Evolutionary conservation across 257 asterid genomes (phyloP).

Genomic region (Solanum piurae): DNA sequence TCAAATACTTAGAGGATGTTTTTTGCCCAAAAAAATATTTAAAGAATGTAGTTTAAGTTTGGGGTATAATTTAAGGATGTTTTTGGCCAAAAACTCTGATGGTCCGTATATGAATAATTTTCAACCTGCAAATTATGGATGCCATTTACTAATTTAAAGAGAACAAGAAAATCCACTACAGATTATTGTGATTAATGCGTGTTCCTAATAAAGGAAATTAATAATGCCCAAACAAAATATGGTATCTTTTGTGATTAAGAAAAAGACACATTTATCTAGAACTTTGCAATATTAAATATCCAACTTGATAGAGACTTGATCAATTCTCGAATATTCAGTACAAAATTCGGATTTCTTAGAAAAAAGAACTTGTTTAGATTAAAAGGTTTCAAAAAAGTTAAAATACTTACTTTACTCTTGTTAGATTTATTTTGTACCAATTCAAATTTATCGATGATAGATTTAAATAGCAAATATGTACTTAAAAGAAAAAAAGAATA

Average conservation of each 20-base stretch:
- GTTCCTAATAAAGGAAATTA: neutral
- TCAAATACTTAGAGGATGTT: too few relatives aligned
- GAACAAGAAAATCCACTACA: neutral
- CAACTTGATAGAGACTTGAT: neutral
- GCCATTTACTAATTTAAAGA: neutral
- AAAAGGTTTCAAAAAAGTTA: too few relatives aligned
- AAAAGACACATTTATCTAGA: neutral
- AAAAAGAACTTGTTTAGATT: neutral
- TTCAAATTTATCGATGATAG: fast-evolving
- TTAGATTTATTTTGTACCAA: neutral
- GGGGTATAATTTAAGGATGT: too few relatives aligned
- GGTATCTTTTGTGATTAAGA: neutral
- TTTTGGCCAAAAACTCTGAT: too few relatives aligned
- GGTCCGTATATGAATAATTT: neutral
- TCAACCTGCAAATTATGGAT: neutral
- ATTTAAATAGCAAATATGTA: too few relatives aligned
- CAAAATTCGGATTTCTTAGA: neutral
- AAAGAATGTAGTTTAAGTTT: too few relatives aligned
- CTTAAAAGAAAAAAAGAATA: too few relatives aligned
- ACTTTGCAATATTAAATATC: neutral
- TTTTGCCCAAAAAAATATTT: too few relatives aligned
- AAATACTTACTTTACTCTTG: neutral
- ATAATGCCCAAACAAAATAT: neutral
- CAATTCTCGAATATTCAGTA: neutral
- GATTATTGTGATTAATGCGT: neutral